Percentiles rank a stretch among this genome's conserved stretches.
Conservation (phyloP, 805 yeast species). For the Barnettozyma vustinii region DNA sequence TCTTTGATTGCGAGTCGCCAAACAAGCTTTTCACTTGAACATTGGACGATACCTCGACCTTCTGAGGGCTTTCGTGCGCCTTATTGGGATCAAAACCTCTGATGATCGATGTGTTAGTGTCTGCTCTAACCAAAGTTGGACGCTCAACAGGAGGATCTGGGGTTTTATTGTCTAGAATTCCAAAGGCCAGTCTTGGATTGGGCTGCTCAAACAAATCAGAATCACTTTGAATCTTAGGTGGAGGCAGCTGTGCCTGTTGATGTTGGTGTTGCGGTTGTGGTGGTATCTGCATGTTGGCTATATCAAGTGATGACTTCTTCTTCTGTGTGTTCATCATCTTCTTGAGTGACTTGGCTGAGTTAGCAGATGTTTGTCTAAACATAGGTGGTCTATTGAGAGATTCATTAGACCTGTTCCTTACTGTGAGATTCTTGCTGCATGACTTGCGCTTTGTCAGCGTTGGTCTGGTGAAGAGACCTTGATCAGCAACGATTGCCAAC, state of each 20-base stretch:
- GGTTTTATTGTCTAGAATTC: conserved; percentile 13
- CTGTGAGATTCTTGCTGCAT: conserved; percentile 13
- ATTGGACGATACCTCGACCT: not conserved
- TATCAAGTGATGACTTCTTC: conserved; percentile 13
- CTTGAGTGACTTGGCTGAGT: conserved; percentile 23
- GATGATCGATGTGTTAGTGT: conserved; percentile 25
- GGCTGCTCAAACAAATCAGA: conserved; percentile 26
- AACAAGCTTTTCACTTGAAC: conserved; percentile 5
- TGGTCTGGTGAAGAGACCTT: conserved; percentile 17
- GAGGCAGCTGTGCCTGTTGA: not conserved
- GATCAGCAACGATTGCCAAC: conserved; percentile 24
- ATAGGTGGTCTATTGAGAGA: conserved; percentile 15
- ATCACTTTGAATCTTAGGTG: conserved; percentile 13
- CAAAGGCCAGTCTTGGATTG: conserved; percentile 26
- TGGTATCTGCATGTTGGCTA: conserved; percentile 6
- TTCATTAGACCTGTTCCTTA: conserved; percentile 12
- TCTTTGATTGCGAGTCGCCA: not conserved
- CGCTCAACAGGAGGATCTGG: not conserved
- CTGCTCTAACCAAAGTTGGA: conserved; percentile 19
- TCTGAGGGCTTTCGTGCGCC: not conserved
- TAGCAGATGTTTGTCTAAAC: conserved; percentile 19
- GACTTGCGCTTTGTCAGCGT: conserved; percentile 19
- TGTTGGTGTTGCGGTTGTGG: not conserved
- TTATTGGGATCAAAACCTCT: conserved; percentile 25
- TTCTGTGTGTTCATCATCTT: conserved; percentile 16